Evolutionary conservation across 2,329 filamentous ascomycete species (phyloP).

Genomic region (Teratosphaeria gauchensis): DNA sequence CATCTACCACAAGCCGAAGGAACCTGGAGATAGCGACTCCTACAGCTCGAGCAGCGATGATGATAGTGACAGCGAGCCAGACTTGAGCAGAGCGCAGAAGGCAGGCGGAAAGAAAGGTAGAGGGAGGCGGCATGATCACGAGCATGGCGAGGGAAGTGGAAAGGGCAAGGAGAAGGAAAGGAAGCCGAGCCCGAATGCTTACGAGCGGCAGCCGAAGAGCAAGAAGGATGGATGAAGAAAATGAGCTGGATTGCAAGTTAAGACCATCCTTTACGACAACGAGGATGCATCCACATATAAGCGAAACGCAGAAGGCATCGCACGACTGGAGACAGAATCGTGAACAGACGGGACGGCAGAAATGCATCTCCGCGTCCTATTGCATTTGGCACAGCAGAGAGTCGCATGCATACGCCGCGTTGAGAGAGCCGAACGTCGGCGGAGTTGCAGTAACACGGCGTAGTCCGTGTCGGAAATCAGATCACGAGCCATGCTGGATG

Average conservation of each 20-base stretch:
- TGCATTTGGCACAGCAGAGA: too few relatives aligned
- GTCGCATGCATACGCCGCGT: too few relatives aligned
- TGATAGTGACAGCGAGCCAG: slow-evolving; percentile 46
- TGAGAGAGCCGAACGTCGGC: too few relatives aligned
- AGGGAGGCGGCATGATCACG: slow-evolving; percentile 57
- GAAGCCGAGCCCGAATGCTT: slow-evolving; percentile 67
- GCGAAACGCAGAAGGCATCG: background rate
- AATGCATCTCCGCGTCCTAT: too few relatives aligned
- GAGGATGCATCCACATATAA: background rate
- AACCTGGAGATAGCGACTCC: slow-evolving; percentile 71
- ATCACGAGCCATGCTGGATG: too few relatives aligned
- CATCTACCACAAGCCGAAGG: slow-evolving; percentile 85
- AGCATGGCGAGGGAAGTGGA: slow-evolving; percentile 19
- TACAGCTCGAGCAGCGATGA: slow-evolving; percentile 48
- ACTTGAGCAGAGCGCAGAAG: slow-evolving; percentile 39
- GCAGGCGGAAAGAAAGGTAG: slow-evolving; percentile 32
- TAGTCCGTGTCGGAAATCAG: too few relatives aligned
- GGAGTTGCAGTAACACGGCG: too few relatives aligned
- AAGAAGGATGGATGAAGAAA: slow-evolving; percentile 20
- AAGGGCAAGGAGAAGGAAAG: slow-evolving; percentile 34
- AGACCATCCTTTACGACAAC: background rate
- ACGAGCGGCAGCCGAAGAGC: slow-evolving; percentile 60
- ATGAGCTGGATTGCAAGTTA: background rate
- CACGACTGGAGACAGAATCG: background rate
- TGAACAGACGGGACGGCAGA: too few relatives aligned